Conservation (phyloP, 192 early-diverging fungal species). For the Kappamyces sp. region DNA sequence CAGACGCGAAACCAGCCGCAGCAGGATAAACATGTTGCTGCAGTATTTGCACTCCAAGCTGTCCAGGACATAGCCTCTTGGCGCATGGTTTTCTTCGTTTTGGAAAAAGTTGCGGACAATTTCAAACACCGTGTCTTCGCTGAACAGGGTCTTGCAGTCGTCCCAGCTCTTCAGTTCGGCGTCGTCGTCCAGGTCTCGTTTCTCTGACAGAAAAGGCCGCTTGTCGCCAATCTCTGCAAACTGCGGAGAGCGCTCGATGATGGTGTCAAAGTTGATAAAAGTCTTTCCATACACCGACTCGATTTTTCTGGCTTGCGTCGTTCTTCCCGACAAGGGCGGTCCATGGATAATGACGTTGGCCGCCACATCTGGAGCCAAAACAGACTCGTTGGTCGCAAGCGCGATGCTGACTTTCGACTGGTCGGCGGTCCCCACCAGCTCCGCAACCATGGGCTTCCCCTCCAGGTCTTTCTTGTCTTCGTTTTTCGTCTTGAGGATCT, state of each 20-base stretch:
- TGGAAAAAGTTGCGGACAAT: slow-evolving; percentile 28
- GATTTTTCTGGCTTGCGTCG: slow-evolving; percentile 35
- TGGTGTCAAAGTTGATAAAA: slow-evolving; percentile 42
- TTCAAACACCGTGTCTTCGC: slow-evolving; percentile 40
- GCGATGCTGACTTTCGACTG: neutral
- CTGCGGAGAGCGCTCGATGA: slow-evolving; percentile 29
- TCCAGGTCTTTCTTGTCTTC: slow-evolving; percentile 7
- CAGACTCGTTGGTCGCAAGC: neutral
- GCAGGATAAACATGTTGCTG: slow-evolving; percentile 20
- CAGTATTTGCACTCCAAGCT: slow-evolving; percentile 47
- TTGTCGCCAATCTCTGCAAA: neutral
- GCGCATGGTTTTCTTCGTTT: slow-evolving; percentile 27
- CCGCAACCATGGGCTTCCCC: slow-evolving; percentile 25
- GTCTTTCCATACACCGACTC: slow-evolving; percentile 22
- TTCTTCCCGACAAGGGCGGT: slow-evolving; percentile 48
- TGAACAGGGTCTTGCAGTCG: slow-evolving; percentile 11
- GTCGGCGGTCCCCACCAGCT: slow-evolving; percentile 28
- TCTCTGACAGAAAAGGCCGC: neutral
- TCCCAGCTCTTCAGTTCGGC: neutral
- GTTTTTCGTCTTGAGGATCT: slow-evolving; percentile 11
- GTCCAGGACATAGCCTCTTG: slow-evolving; percentile 45
- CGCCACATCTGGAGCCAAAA: slow-evolving; percentile 12
- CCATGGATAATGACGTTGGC: slow-evolving; percentile 43
- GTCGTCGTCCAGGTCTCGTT: neutral
- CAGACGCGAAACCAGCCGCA: slow-evolving; percentile 28